phyloP scores from a whole-genome alignment of 2,329 filamentous ascomycete species.

The Aquanectria penicillioides region DNA sequence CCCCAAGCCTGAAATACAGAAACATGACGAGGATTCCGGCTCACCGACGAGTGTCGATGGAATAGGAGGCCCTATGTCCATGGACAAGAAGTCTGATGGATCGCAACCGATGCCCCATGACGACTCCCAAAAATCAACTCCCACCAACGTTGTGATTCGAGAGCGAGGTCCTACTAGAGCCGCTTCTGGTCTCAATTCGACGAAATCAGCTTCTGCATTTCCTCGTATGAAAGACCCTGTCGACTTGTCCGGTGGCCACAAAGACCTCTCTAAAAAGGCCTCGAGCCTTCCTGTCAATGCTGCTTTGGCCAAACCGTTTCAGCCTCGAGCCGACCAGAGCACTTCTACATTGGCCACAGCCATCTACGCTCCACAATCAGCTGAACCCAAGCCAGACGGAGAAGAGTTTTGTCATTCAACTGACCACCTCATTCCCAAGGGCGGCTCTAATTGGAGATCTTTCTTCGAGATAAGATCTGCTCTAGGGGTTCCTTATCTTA shows the following conservation, averaged over 20 bases:
- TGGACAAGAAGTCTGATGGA: slow-evolving; percentile 15
- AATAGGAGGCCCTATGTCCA: neutral
- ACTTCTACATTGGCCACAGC: slow-evolving; percentile 27
- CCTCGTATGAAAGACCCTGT: slow-evolving; percentile 14
- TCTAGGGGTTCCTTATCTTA: slow-evolving; percentile 59
- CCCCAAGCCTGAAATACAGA: slow-evolving; percentile 46
- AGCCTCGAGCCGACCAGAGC: slow-evolving; percentile 49
- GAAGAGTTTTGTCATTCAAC: slow-evolving; percentile 8
- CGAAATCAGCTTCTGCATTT: slow-evolving; percentile 40
- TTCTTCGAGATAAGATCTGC: slow-evolving; percentile 35
- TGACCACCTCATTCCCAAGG: slow-evolving; percentile 19
- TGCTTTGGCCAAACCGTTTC: slow-evolving; percentile 60
- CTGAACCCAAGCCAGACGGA: neutral
- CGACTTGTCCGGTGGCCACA: slow-evolving; percentile 31
- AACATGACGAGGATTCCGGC: slow-evolving; percentile 28
- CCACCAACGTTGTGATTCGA: slow-evolving; percentile 18
- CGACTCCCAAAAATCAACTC: slow-evolving; percentile 1
- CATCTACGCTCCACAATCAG: slow-evolving; percentile 19
- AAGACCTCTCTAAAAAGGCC: slow-evolving; percentile 46
- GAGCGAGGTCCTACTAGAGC: slow-evolving; percentile 30
- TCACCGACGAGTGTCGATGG: slow-evolving; percentile 7
- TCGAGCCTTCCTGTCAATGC: slow-evolving; percentile 55
- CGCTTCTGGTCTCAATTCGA: slow-evolving; percentile 40
- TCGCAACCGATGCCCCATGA: neutral
- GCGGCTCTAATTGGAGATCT: slow-evolving; percentile 32